phyloP scores from a whole-genome alignment of 2,329 filamentous ascomycete genomes.

The Fusarium drepaniforme region DNA sequence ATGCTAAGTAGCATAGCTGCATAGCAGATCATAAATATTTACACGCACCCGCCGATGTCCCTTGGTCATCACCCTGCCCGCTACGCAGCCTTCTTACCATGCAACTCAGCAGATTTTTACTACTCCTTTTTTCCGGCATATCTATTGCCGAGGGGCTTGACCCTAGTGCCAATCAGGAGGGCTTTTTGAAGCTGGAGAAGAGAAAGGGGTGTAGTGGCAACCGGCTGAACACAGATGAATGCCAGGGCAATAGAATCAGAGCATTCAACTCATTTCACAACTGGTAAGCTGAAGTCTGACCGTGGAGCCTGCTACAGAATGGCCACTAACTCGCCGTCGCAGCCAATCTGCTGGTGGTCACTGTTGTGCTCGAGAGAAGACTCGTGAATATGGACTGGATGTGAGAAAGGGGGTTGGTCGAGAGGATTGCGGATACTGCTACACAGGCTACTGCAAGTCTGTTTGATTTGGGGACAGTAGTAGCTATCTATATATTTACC shows the following conservation, averaged over 20 bases:
- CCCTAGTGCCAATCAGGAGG: neutral
- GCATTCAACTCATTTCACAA: slow-evolving; percentile 9
- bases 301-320: neutral
- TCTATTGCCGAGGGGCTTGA: neutral
- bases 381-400: slow-evolving; percentile 1
- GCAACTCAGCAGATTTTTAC: neutral
- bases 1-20: neutral
- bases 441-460: slow-evolving; percentile 3
- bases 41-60: neutral
- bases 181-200: neutral
- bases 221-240: neutral
- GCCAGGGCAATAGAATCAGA: neutral
- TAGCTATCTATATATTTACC: neutral
- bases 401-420: neutral
- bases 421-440: slow-evolving; percentile 5
- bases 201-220: neutral
- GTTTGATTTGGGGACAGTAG: neutral
- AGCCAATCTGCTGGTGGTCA: neutral
- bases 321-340: neutral
- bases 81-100: neutral
- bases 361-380: slow-evolving; percentile 7
- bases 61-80: neutral
- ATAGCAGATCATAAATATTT: neutral
- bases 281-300: neutral
- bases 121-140: neutral